These are phyloP conservation scores for Mycena belliarum DNA, from an alignment of 768 basidiomycete genomes.

Conservation along the genomic window DNA sequence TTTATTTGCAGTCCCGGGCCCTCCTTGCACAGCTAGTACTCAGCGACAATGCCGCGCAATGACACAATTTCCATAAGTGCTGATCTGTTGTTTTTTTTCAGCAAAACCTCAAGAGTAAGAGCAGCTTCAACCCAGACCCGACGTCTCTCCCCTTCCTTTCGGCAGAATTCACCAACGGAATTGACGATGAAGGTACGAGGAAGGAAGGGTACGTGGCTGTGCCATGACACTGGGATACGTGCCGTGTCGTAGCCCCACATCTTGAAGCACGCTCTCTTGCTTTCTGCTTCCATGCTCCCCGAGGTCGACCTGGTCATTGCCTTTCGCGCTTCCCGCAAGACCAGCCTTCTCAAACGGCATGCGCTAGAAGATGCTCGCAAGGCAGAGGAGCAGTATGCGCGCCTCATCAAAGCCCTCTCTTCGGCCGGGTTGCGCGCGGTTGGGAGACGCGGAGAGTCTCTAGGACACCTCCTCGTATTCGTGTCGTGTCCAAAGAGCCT, in stretches of 20 bases:
- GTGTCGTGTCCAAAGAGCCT: slow-evolving; percentile 66
- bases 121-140: too few species aligned
- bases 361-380: slow-evolving; percentile 61
- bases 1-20: too few species aligned
- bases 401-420: slow-evolving; percentile 61
- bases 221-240: too few species aligned
- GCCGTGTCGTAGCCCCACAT: not conserved
- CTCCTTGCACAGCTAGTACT: too few species aligned
- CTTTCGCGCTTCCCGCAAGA: slow-evolving; percentile 57
- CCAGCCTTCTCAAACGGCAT: slow-evolving; percentile 59
- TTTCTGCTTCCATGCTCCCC: slow-evolving; percentile 39
- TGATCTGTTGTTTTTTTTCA: too few species aligned
- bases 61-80: too few species aligned
- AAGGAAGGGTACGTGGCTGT: too few species aligned
- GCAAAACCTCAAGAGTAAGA: too few species aligned
- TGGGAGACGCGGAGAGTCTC: slow-evolving; percentile 72
- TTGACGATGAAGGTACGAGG: too few species aligned
- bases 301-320: slow-evolving; percentile 75
- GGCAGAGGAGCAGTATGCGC: slow-evolving; percentile 68
- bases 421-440: slow-evolving; percentile 68
- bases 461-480: slow-evolving; percentile 77
- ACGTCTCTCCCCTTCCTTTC: too few species aligned
- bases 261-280: not conserved
- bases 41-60: too few species aligned
- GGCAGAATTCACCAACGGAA: too few species aligned